phyloP scores from a whole-genome alignment of 129 eudicot species.

The Centaurea solstitialis region DNA sequence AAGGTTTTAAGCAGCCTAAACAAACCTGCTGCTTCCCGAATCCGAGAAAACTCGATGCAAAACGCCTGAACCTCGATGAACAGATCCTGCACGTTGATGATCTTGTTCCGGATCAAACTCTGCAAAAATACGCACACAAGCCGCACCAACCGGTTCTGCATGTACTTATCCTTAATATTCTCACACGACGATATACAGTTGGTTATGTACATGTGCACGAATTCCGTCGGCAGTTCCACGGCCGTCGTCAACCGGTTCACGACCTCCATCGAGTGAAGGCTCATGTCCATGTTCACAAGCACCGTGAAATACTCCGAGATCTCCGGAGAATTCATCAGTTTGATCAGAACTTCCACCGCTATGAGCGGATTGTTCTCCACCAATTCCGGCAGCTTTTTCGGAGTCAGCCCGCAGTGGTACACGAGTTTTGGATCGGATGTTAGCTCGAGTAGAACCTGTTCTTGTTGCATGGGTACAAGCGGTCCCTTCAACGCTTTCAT shows the following conservation, averaged over 20 bases:
- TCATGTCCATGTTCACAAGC: constrained; percentile 97
- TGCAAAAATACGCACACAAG: constrained; percentile 87
- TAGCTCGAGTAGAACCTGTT: constrained; percentile 74
- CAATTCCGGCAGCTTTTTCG: constrained; percentile 80
- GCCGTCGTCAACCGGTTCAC: constrained; percentile 94
- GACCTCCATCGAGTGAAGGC: constrained; percentile 99
- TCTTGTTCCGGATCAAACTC: constrained; percentile 89
- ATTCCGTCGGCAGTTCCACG: constrained; percentile 91
- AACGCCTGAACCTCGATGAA: constrained; percentile 94
- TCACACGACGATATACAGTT: constrained; percentile 90
- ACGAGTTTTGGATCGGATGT: constrained; percentile 88
- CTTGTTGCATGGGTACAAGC: constrained; percentile 85
- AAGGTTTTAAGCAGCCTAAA: constrained; percentile 86
- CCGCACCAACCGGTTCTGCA: constrained; percentile 97
- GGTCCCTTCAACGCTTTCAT: constrained; percentile 93
- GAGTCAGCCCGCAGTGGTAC: constrained; percentile 86
- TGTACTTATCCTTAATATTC: constrained; percentile 90
- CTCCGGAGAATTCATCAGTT: constrained; percentile 80
- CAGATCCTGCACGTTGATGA: constrained; percentile 88
- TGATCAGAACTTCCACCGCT: constrained; percentile 91
- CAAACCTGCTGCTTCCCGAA: constrained; percentile 89
- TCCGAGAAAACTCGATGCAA: constrained; percentile 95
- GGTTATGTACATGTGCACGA: constrained; percentile 89
- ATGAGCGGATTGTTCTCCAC: constrained; percentile 96
- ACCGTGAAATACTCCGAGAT: constrained; percentile 83